These are phyloP conservation scores for Daldinia sp. DNA, from an alignment of 2,329 filamentous ascomycete species.

Conservation along the genomic window DNA sequence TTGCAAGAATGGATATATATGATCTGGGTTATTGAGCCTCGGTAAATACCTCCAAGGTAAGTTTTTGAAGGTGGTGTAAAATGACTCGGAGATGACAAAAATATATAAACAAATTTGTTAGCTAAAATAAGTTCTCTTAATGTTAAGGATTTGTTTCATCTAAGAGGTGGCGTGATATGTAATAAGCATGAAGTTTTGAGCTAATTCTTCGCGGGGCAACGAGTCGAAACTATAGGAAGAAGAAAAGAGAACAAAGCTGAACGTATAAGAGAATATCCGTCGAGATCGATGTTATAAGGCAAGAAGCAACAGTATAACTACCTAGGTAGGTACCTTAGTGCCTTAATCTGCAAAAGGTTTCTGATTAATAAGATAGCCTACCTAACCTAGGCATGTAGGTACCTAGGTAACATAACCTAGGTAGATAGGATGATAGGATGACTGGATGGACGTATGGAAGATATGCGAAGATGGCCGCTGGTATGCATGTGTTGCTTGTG, in stretches of 20 bases:
- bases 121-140: not conserved
- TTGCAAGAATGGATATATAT: not conserved
- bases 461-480: not conserved
- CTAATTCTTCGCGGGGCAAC: not conserved
- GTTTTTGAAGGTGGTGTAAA: no score
- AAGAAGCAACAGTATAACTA: not conserved
- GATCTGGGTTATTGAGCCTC: not conserved
- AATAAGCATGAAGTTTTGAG: not conserved
- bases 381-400: no score
- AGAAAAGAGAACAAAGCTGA: not conserved
- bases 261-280: not conserved
- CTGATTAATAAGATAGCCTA: slow-evolving; percentile 2
- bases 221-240: not conserved
- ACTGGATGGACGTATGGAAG: no score
- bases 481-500: not conserved
- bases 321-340: not conserved
- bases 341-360: not conserved
- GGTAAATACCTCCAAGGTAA: not conserved
- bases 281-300: not conserved
- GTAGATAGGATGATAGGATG: no score
- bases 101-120: not conserved
- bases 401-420: slow-evolving; percentile 3
- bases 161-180: not conserved
- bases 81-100: not conserved
- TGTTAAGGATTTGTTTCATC: not conserved